Evolutionary conservation across 2,329 filamentous ascomycete genomes (phyloP).

Genomic region (Emmonsiellopsis sp.): DNA sequence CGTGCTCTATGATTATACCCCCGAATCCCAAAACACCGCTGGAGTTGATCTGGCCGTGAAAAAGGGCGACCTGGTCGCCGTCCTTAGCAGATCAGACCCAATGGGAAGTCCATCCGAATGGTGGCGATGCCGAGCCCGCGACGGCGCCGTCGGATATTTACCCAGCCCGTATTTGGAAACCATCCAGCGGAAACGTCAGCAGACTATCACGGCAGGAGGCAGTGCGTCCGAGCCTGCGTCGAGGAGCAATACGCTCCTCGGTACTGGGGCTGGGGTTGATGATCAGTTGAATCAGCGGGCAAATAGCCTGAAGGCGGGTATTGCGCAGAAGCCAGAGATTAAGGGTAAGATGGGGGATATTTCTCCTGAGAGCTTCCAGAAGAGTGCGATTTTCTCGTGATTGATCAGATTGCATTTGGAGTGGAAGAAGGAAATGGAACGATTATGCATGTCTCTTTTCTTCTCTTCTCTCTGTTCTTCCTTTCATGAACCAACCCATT

Average conservation of each 20-base stretch:
- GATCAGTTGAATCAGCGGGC: slow-evolving; percentile 15
- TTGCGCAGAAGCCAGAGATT: slow-evolving; percentile 34
- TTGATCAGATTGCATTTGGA: slow-evolving; percentile 3
- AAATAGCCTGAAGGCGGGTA: slow-evolving; percentile 22
- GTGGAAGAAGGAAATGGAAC: too few species aligned
- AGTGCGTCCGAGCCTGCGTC: background rate
- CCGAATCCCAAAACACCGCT: slow-evolving; percentile 51
- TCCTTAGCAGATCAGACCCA: slow-evolving; percentile 85
- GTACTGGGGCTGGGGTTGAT: background rate
- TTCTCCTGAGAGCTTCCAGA: slow-evolving; percentile 60
- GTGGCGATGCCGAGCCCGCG: slow-evolving; percentile 89
- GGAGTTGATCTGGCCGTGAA: slow-evolving; percentile 84
- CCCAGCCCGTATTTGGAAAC: slow-evolving; percentile 82
- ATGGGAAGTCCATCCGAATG: slow-evolving; percentile 88
- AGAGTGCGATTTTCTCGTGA: slow-evolving; percentile 57
- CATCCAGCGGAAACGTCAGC: slow-evolving; percentile 47
- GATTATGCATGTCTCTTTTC: background rate
- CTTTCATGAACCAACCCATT: background rate
- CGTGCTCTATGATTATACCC: slow-evolving; percentile 86
- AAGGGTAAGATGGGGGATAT: slow-evolving; percentile 55
- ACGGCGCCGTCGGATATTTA: slow-evolving; percentile 84
- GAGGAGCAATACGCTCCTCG: slow-evolving; percentile 2
- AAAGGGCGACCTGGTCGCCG: slow-evolving; percentile 91
- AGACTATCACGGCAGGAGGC: slow-evolving; percentile 29
- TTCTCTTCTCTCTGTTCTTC: background rate